Evolutionary conservation across 2,329 filamentous ascomycete genomes (phyloP), one percentile per base, ranked within the genome.

Genomic region (Aureobasidium uvarum): DNA sequence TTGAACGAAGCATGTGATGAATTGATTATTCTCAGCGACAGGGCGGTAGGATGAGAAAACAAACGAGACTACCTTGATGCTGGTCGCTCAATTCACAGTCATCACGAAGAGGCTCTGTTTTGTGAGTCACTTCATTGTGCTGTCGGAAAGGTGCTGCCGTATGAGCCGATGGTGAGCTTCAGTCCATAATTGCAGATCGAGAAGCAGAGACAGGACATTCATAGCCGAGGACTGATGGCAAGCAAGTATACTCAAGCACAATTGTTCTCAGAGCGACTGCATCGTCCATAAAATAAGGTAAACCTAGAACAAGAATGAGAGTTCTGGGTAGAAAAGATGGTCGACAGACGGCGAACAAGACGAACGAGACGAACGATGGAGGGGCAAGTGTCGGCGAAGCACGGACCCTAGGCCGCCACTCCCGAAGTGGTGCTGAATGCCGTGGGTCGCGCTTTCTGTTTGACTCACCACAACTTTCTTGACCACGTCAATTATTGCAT

Each of bases 391-490:
- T 31, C 13, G 11, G 58, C 11, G 25, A 25, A 25, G 38, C 43
- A 45, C 33, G 45, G 58, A 43, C 39, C 11, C 45, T 2, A 25
- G 25, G 25, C 25, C 41, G 43, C 33, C 43, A 51, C 43, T 33
- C 31, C 58, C 58, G 58, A 46, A 62, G 33, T 28, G 58, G 45
- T 33, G 28, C 7, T 50, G 45, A 62, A 62, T 62, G 58, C 55
- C 54, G 54, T 31, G 23, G 23, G 23, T 31, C 52, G 38, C 38
- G 36, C 43, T 60, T 48, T 60, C 43, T 60, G 41, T 50, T 62
- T 62, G 58, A 62, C 43, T 62, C 58, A 62, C 43, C 36, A 63
- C 60, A 54, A 54, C 23, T 54, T 63, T 63, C 23, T 43, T 45
- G 38, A 45, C 20, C 18, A 50, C 43, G 5, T 48, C 56, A 60